Base-by-base conservation (phyloP, 768 basidiomycete species). In the Agrocybe pediades region DNA sequence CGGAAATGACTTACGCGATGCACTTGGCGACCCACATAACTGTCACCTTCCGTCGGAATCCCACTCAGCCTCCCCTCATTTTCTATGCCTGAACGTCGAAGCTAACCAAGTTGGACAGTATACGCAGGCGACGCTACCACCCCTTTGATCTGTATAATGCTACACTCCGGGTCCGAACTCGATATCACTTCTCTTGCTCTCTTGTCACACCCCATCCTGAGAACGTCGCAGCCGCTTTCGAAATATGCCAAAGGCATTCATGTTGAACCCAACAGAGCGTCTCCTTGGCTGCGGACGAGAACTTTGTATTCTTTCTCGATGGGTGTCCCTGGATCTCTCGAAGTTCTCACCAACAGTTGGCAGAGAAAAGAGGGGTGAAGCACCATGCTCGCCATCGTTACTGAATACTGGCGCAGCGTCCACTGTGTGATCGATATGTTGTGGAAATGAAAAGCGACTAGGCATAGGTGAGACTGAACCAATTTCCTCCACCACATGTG, bases 311-410 rank as follows among this genome's bases (percentile, higher is more conserved):
- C 25, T 23, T 23, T 33, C 19, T 11, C 27, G 25, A 11, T 17
- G 33, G 26, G 29, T n/a, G n/a, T 27, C 46, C 20, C 9, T 55
- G 26, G 49, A 21, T 23, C 1, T 30, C 16, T 41, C 42, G 27
- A 23, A 19, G 8, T 8, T n/a, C 15, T 26, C 16, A 23, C 55
- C 46, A 49, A 24, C 52, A 29, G 53, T 53, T 16, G 57, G 55
- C 11, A 51, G 41, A 20, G 57, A 57, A 52, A 62, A 62, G 30
- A 62, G 57, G 45, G 57, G 52, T 33, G 60, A 58, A 9, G 60
- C 49, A 13, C 57, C 53, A 24, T 62, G 60, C 55, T 62, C 60
- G 30, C 57, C 60, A 11, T 62, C 57, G 36, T 53, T 21, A 16
- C 56, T 40, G 26, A 54, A 49, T 9, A 49, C 39, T 19, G 39